These are phyloP conservation scores for Malassezia equina DNA, from an alignment of 1,284 basidiomycete species.

Conservation along the genomic window DNA sequence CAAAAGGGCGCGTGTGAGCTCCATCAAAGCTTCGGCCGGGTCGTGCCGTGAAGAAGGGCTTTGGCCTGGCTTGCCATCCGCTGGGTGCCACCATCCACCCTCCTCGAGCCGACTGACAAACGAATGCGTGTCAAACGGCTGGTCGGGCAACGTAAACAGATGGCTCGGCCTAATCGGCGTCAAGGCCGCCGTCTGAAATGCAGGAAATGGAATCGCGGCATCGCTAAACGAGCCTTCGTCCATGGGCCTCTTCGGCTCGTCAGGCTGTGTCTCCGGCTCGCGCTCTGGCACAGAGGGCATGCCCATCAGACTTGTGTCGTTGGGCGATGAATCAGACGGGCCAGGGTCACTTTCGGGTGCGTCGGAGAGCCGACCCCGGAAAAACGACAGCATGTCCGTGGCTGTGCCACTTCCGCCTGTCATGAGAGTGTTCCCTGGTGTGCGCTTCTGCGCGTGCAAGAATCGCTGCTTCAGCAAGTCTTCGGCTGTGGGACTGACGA, in stretches of 20 bases:
- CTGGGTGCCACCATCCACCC: conserved; percentile 26
- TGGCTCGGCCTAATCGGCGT: neutral
- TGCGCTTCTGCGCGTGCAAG: conserved; percentile 32
- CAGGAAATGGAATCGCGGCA: neutral
- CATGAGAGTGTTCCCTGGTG: conserved; percentile 15
- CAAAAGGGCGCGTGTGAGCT: conserved; percentile 69
- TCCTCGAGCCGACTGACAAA: conserved; percentile 35
- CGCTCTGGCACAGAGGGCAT: neutral
- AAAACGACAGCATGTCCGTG: conserved; percentile 10
- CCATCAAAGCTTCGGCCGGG: conserved; percentile 58
- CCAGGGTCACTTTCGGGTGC: neutral
- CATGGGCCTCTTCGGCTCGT: neutral
- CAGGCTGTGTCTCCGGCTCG: neutral
- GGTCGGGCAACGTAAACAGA: conserved; percentile 9
- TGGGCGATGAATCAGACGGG: neutral
- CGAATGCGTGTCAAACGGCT: conserved; percentile 40
- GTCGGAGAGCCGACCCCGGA: conserved; percentile 1
- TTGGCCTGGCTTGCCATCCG: too few relatives aligned
- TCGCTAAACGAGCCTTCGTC: neutral
- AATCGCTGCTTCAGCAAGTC: conserved; percentile 36
- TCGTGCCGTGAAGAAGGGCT: conserved; percentile 37
- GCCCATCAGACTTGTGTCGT: conserved; percentile 15
- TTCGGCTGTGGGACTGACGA: conserved; percentile 20
- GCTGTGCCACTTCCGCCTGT: conserved; percentile 14
- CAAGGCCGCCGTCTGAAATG: neutral